These are phyloP conservation scores for Evernia prunastri DNA, from an alignment of 495 filamentous ascomycete genomes.

Conservation along the genomic window DNA sequence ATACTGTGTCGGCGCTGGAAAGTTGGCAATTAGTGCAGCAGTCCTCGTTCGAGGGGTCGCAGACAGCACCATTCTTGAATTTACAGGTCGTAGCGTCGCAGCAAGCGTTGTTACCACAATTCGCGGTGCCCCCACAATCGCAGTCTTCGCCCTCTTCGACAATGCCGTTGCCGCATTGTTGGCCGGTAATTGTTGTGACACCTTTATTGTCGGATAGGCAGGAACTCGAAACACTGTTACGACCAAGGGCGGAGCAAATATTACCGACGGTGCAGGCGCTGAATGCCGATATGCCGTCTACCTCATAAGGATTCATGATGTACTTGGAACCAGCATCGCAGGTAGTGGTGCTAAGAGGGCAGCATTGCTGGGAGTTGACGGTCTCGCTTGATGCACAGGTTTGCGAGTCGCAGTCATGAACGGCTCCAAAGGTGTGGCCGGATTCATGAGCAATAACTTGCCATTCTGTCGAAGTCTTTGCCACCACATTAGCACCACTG, in stretches of 20 bases:
- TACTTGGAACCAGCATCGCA: constrained; percentile 73
- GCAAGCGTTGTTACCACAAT: constrained; percentile 69
- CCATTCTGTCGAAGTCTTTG: constrained; percentile 79
- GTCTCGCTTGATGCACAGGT: constrained; percentile 59
- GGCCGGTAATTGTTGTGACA: constrained; percentile 77
- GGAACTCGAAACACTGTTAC: constrained; percentile 65
- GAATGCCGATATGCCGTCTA: constrained; percentile 63
- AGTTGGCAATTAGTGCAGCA: constrained; percentile 81
- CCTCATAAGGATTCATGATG: constrained; percentile 94
- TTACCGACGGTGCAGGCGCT: constrained; percentile 88
- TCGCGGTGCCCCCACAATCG: constrained; percentile 75
- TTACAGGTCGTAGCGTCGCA: constrained; percentile 86
- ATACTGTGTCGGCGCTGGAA: constrained; percentile 58
- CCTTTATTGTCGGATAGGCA: constrained; percentile 80
- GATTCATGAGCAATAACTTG: constrained; percentile 95
- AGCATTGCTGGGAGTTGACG: constrained; percentile 72
- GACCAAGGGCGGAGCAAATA: constrained; percentile 82
- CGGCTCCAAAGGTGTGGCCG: constrained; percentile 92
- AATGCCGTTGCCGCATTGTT: constrained; percentile 92
- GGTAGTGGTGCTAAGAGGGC: constrained; percentile 59
- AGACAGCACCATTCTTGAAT: constrained; percentile 68
- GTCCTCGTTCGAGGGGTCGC: constrained; percentile 85
- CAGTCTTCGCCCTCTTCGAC: constrained; percentile 93
- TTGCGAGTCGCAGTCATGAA: constrained; percentile 74
- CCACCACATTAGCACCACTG: constrained; percentile 83